Conservation (phyloP, 305 asterid genomes). For the Caryopteris hybrid region DNA sequence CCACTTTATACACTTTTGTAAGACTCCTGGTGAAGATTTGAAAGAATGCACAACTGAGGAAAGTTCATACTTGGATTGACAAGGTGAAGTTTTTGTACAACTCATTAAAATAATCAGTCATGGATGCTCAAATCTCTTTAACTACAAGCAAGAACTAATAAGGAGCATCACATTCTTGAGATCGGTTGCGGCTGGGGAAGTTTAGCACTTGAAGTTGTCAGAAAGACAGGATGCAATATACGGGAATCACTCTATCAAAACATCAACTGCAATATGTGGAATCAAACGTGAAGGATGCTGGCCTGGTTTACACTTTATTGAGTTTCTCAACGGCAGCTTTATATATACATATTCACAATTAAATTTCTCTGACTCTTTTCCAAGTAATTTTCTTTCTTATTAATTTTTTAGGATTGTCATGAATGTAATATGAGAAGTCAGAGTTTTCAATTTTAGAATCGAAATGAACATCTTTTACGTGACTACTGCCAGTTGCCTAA, state of each 20-base stretch:
- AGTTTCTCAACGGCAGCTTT: not conserved
- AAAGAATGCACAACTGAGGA: slow-evolving; percentile 57
- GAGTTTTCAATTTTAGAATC: slow-evolving; percentile 30
- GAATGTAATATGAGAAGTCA: not conserved
- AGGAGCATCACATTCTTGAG: slow-evolving; percentile 65
- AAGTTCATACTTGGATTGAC: slow-evolving; percentile 50
- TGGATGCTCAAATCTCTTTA: not conserved
- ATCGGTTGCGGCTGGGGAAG: slow-evolving; percentile 57
- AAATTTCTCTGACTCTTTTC: not conserved
- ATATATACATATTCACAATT: not conserved
- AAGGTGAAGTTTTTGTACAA: slow-evolving; percentile 31
- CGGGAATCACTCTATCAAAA: slow-evolving; percentile 12
- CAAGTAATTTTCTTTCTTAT: not conserved
- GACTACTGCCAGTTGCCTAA: slow-evolving; percentile 58
- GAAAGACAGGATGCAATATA: slow-evolving; percentile 15
- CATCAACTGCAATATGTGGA: slow-evolving; percentile 36
- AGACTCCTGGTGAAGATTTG: slow-evolving; percentile 58
- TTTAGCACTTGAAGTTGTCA: slow-evolving; percentile 7
- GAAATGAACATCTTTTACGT: slow-evolving; percentile 37
- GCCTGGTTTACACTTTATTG: slow-evolving; percentile 37
- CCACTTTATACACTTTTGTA: not conserved
- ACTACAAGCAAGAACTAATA: slow-evolving; percentile 45
- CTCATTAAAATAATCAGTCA: no score
- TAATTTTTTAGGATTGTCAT: not conserved
- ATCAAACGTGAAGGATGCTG: slow-evolving; percentile 39